These are phyloP conservation scores for Phyllosticta paracitricarpa DNA, from an alignment of 2,329 filamentous ascomycete genomes.

Conservation along the genomic window DNA sequence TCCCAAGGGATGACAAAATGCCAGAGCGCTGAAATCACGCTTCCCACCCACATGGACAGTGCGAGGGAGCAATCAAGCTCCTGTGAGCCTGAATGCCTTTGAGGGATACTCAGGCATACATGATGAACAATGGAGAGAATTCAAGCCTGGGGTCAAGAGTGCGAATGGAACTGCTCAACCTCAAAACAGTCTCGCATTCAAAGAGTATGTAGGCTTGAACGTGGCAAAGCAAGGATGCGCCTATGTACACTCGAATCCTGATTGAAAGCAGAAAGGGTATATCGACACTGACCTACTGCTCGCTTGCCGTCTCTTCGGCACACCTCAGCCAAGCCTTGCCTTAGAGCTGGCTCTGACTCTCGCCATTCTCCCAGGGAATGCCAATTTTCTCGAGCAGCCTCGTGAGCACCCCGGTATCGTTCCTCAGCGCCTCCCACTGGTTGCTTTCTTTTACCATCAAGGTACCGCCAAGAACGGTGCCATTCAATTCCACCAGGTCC, in stretches of 20 bases:
- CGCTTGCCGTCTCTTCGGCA: not conserved
- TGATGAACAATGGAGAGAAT: no score
- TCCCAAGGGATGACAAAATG: no score
- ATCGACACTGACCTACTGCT: not conserved
- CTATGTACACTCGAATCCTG: not conserved
- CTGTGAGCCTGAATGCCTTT: no score
- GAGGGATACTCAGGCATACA: no score
- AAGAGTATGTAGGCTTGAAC: not conserved
- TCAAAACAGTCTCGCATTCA: not conserved
- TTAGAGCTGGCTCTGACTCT: not conserved
- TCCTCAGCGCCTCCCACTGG: constrained; percentile 42
- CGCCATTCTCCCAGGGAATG: constrained; percentile 16
- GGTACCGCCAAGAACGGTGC: constrained; percentile 47
- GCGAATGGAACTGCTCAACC: not conserved
- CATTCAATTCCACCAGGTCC: constrained; percentile 42
- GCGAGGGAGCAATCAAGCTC: no score
- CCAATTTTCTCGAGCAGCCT: constrained; percentile 32
- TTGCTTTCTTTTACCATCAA: constrained; percentile 48
- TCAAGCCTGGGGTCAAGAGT: no score
- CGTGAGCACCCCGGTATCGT: constrained; percentile 32
- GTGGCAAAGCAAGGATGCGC: not conserved
- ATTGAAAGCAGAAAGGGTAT: not conserved
- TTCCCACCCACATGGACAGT: no score
- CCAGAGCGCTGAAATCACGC: no score
- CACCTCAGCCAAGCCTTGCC: not conserved